Evolutionary conservation across 441 rosid species (phyloP), one percentile per base, ranked within the genome.

Genomic region (Francoa sonchifolia): DNA sequence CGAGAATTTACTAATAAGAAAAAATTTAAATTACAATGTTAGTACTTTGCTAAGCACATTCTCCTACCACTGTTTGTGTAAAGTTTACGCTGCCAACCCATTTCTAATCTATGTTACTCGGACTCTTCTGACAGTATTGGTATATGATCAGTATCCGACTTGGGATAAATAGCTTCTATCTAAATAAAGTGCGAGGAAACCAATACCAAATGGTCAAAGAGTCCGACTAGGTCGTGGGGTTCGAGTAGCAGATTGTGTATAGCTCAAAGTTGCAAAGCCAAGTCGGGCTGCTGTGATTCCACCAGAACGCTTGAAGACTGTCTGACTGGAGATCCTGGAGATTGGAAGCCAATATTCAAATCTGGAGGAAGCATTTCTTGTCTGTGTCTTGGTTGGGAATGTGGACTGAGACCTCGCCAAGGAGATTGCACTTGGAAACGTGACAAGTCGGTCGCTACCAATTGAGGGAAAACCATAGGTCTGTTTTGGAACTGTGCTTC

Each of bases 271-370:
- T 90, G 93, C 61, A 82, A 57, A 34, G 95, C 95, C 46, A 86
- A 52, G 68, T 86, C 99, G 30, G 99, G 96, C 65, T 82, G 96
- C 65, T 77, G 93, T 1, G 88, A 73, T 55, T 90, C 85, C 15
- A 74, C 73, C 52, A 64, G 53, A 22, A 73, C 74, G 44, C 87
- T 69, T 14, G 94, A 72, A 54, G 89, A 76, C 36, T 77, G 94
- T 41, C 63, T 80, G 20, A 50, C 77, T 0, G 94, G 98, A 51
- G 99, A 90, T 14, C 81, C 93, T 7, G 88, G 90, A 22, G 94
- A 76, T 32, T 86, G 94, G 61, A 82, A 82, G 39, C 93, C 71
- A 1, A 90, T 75, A 49, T 90, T 90, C 70, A 90, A 60, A 65
- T 82, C 93, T 0, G 93, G 99, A 31, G 99, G 90, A 37, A 60